These are phyloP conservation scores for Acer negundo DNA, from an alignment of 345 rosid genomes.

Conservation along the genomic window DNA sequence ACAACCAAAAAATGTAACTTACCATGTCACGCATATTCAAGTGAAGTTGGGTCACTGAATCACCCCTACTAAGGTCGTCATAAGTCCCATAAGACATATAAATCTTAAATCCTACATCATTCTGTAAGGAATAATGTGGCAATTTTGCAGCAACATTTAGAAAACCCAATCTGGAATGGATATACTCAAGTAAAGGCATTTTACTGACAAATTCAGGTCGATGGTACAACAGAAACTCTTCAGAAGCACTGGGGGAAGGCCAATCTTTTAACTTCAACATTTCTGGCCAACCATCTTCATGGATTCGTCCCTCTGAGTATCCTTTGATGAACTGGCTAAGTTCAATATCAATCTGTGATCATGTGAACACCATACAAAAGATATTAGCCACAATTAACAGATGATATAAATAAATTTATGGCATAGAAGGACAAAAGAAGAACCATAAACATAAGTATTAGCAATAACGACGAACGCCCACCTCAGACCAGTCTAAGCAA, in stretches of 20 bases:
- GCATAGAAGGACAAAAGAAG: not conserved
- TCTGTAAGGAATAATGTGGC: slow-evolving; percentile 95
- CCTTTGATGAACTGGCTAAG: slow-evolving; percentile 72
- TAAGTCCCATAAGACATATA: slow-evolving; percentile 69
- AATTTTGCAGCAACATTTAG: slow-evolving; percentile 93
- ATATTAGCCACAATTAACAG: slow-evolving; percentile 16
- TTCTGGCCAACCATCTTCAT: slow-evolving; percentile 50
- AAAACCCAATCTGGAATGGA: slow-evolving; percentile 90
- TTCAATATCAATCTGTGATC: slow-evolving; percentile 71
- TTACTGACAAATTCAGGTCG: slow-evolving; percentile 85
- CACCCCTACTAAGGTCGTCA: slow-evolving; percentile 56
- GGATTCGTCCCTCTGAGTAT: slow-evolving; percentile 58
- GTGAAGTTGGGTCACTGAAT: slow-evolving; percentile 76
- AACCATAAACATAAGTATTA: slow-evolving; percentile 22
- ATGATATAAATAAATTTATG: slow-evolving; percentile 4
- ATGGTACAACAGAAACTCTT: slow-evolving; percentile 85
- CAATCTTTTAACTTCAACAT: slow-evolving; percentile 89
- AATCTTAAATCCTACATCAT: slow-evolving; percentile 92
- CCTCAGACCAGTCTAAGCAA: slow-evolving; percentile 84
- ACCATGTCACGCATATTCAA: slow-evolving; percentile 82
- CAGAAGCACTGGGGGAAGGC: slow-evolving; percentile 93
- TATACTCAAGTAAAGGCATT: slow-evolving; percentile 93
- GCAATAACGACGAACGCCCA: slow-evolving; percentile 28
- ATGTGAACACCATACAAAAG: slow-evolving; percentile 17
- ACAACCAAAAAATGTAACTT: slow-evolving; percentile 15